Conservation (phyloP, 129 eudicot species). For the sunflower (Helianthus annuus) region HanXRQr2.0-SUNRISE NC_035440.2:30527375-30527874, state of each 20-base stretch:
- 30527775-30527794: no score
- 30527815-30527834: no score
- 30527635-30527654: no score
- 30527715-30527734: slow-evolving; percentile 48
- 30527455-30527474: slow-evolving; percentile 22
- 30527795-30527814: no score
- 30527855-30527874: no score
- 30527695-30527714: no score
- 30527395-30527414: no score
- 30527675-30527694: slow-evolving; percentile 29
- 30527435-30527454: slow-evolving; percentile 18
- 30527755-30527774: no score
- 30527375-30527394: no score
- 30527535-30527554: slow-evolving; percentile 23
- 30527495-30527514: slow-evolving; percentile 23
- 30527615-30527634: slow-evolving; percentile 41
- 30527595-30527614: not conserved
- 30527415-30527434: slow-evolving; percentile 31
- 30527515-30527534: slow-evolving; percentile 35
- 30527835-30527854: no score
- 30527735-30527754: not conserved
- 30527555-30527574: slow-evolving; percentile 29
- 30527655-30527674: slow-evolving; percentile 17
- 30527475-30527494: slow-evolving; percentile 19
- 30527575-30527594: no score